Percentiles rank a stretch among this genome's conserved stretches.
Conservation (phyloP, 495 filamentous ascomycete genomes). For the Aspergillus sclerotioniger region DNA sequence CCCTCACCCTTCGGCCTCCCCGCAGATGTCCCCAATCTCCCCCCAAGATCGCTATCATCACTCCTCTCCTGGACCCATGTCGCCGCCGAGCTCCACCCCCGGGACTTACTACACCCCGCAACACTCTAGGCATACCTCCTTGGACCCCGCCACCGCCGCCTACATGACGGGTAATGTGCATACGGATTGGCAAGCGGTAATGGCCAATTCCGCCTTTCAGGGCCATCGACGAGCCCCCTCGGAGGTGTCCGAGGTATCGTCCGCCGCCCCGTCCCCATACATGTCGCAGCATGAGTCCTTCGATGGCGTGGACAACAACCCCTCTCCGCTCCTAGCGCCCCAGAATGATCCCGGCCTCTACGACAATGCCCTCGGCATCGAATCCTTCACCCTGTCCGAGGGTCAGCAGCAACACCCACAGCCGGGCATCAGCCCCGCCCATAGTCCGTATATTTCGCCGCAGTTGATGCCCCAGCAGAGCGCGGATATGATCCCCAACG, state of each 20-base stretch:
- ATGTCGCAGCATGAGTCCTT: conserved; percentile 75
- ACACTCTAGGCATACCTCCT: conserved; percentile 76
- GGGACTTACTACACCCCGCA: conserved; percentile 53
- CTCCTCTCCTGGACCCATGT: conserved; percentile 50
- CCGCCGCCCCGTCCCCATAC: conserved; percentile 80
- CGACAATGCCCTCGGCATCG: conserved; percentile 73
- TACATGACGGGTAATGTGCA: conserved; percentile 60
- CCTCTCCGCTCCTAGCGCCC: conserved; percentile 76
- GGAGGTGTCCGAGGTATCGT: conserved; percentile 85
- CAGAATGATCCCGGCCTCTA: conserved; percentile 70
- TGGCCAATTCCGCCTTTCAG: conserved; percentile 62
- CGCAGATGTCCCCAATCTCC: conserved; percentile 67
- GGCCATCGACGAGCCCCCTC: conserved; percentile 80
- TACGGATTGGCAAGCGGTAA: conserved; percentile 66
- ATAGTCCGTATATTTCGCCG: conserved; percentile 86
- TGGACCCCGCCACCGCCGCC: conserved; percentile 75
- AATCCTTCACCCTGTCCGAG: conserved; percentile 80
- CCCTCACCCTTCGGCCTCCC: conserved; percentile 65
- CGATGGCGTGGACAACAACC: conserved; percentile 66
- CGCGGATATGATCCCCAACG: conserved; percentile 46
- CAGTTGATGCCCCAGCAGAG: conserved; percentile 72
- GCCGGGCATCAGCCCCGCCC: conserved; percentile 68
- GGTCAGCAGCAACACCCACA: conserved; percentile 54
- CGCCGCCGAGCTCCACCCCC: conserved; percentile 53
- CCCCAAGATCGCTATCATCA: conserved; percentile 35